Evolutionary conservation across 75 land plant genomes (phyloP), one percentile per base, ranked within the genome.

Genomic region (Cunninghamia lanceolata): DNA sequence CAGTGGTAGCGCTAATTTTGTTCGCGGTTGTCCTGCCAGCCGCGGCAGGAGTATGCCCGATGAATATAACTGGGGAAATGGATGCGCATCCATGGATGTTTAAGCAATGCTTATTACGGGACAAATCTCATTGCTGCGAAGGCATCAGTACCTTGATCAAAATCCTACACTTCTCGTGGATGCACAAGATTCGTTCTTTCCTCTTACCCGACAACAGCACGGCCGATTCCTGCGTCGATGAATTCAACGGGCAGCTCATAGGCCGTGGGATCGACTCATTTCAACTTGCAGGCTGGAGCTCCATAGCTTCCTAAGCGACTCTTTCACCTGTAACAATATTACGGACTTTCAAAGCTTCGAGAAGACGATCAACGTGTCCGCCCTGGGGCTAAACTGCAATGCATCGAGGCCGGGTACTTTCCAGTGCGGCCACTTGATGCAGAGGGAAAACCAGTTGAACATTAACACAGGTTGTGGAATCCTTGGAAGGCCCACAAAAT

Each of bases 61-160:
- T 75, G 40, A 35, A 36, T 1, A 35, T 75, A 75, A 13, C 76
- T 1, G 76, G 4, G 3, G 76, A 35, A 35, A 10, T 74, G 32
- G 76, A 74, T 3, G 76, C 76, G 14, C 34, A 74, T 32, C 76
- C 76, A 74, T 74, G 76, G 76, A 74, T 74, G 76, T 34, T 74
- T 6, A 10, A 32, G 13, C 34, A 74, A 74, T 74, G 76, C 35
- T 74, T 35, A 2, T 3, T 11, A 11, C 10, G 4, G 3, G 76
- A 74, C 17, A 14, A 75, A 16, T 3, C 76, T 34, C 16, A 36
- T 14, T 75, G 79, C 19, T 39, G 79, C 79, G 17, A 76, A 76
- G 79, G 39, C 6, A 76, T 76, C 79, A 34, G 1, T 4, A 15
- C 36, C 39, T 36, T 76, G 19, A 76, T 76, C 4, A 76, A 38